phyloP scores from a whole-genome alignment of 768 basidiomycete genomes.

The Agaricus subrufescens region DNA sequence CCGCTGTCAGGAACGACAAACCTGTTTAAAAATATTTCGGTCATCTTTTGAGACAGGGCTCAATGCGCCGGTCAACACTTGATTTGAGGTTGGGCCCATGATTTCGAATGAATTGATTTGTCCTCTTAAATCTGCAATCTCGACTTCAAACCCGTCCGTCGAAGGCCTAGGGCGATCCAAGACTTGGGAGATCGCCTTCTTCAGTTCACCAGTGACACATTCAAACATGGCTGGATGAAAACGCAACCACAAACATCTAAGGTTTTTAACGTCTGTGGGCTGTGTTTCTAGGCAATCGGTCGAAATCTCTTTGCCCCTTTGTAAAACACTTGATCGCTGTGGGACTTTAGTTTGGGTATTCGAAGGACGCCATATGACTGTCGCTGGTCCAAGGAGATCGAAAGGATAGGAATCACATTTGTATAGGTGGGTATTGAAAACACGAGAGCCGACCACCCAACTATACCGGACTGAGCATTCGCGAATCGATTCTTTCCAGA shows the following conservation, averaged over 20 bases:
- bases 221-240: constrained; percentile 5
- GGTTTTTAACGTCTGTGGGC: background rate
- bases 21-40: constrained; percentile 56
- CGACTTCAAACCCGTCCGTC: constrained; percentile 37
- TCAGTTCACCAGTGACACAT: constrained; percentile 1
- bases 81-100: constrained; percentile 79
- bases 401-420: constrained; percentile 59
- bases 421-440: constrained; percentile 66
- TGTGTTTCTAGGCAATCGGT: background rate
- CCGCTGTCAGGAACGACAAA: constrained; percentile 17
- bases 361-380: constrained; percentile 67
- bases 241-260: constrained; percentile 7
- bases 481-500: background rate
- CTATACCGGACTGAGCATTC: constrained; percentile 28
- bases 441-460: constrained; percentile 60
- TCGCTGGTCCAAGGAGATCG: constrained; percentile 63
- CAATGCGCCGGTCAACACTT: constrained; percentile 64
- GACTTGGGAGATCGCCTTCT: constrained; percentile 4
- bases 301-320: constrained; percentile 13
- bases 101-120: constrained; percentile 83
- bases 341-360: constrained; percentile 6
- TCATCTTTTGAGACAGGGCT: constrained; percentile 44
- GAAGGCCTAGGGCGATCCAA: constrained; percentile 5
- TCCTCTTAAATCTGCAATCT: constrained; percentile 68
- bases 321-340: background rate